Percentiles rank a stretch among this genome's conserved stretches.
Evolutionary conservation across 129 eudicot genomes (phyloP).

Genomic region (Pulicaria dysenterica): DNA sequence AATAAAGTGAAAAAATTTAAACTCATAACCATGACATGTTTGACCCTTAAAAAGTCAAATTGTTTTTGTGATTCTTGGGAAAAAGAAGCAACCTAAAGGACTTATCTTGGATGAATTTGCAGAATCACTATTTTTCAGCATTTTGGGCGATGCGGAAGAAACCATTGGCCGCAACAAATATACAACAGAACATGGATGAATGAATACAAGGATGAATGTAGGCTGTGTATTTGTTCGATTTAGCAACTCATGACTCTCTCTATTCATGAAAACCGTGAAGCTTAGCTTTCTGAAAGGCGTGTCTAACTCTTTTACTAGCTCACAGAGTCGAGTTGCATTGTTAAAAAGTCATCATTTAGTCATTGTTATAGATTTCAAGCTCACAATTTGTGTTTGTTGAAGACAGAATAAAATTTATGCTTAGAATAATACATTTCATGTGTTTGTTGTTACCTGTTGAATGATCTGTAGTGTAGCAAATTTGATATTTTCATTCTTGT

Average conservation of each 20-base stretch:
- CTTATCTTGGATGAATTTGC: slow-evolving; percentile 30
- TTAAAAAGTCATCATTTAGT: not conserved
- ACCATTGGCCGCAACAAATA: slow-evolving; percentile 21
- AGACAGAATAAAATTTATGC: not conserved
- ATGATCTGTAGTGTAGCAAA: too few species aligned
- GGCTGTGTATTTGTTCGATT: not conserved
- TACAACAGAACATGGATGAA: slow-evolving; percentile 29
- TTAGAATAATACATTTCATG: not conserved
- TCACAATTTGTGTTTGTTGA: slow-evolving; percentile 17
- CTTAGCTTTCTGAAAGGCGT: slow-evolving; percentile 9
- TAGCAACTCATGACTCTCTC: not conserved
- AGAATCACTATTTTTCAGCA: slow-evolving; percentile 79
- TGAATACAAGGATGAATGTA: slow-evolving; percentile 28
- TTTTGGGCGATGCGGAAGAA: slow-evolving; percentile 95
- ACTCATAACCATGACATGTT: not conserved
- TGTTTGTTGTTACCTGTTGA: not conserved
- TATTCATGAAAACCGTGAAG: slow-evolving; percentile 14
- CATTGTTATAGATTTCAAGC: slow-evolving; percentile 10
- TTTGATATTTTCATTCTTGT: too few species aligned
- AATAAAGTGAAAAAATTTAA: not conserved
- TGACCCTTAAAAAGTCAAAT: not conserved
- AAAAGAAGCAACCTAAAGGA: not conserved
- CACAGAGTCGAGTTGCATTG: not conserved
- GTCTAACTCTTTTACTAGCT: not conserved
- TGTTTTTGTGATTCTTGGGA: not conserved